These are phyloP conservation scores for Colletotrichum sp. DNA, from an alignment of 2,329 filamentous ascomycete genomes.

Conservation along the genomic window DNA sequence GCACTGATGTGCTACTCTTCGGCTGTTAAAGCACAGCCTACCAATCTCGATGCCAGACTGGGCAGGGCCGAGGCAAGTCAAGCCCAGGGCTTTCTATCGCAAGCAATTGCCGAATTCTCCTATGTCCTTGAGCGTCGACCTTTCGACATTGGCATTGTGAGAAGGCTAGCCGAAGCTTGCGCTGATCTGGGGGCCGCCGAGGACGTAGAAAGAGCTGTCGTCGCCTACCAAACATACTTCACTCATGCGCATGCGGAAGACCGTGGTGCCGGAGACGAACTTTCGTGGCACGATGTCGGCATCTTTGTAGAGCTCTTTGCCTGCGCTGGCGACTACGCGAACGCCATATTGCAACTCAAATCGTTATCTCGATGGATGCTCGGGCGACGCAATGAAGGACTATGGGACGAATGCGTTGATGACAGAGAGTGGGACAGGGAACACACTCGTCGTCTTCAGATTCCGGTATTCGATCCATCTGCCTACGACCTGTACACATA, in stretches of 20 bases:
- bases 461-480: constrained; percentile 64
- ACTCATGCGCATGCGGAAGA: constrained; percentile 40
- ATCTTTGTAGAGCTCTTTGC: constrained; percentile 85
- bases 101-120: constrained; percentile 63
- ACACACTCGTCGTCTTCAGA: constrained; percentile 68
- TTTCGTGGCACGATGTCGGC: constrained; percentile 82
- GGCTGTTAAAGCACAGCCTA: constrained; percentile 62
- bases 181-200: constrained; percentile 56
- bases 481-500: constrained; percentile 65
- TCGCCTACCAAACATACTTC: constrained; percentile 55
- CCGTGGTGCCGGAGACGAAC: constrained; percentile 35
- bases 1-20: constrained; percentile 65
- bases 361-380: constrained; percentile 81
- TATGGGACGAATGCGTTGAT: constrained; percentile 75
- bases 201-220: constrained; percentile 45
- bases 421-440: constrained; percentile 89
- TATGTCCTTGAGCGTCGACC: constrained; percentile 57
- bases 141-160: constrained; percentile 58
- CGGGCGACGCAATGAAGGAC: constrained; percentile 73
- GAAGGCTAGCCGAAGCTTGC: constrained; percentile 62
- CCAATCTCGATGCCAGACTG: constrained; percentile 61
- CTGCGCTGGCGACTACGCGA: constrained; percentile 63
- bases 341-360: constrained; percentile 75
- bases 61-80: constrained; percentile 65
- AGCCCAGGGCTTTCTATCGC: constrained; percentile 57